These are phyloP conservation scores for Pezicula carpinea DNA, from an alignment of 2,329 filamentous ascomycete genomes.

Conservation along the genomic window DNA sequence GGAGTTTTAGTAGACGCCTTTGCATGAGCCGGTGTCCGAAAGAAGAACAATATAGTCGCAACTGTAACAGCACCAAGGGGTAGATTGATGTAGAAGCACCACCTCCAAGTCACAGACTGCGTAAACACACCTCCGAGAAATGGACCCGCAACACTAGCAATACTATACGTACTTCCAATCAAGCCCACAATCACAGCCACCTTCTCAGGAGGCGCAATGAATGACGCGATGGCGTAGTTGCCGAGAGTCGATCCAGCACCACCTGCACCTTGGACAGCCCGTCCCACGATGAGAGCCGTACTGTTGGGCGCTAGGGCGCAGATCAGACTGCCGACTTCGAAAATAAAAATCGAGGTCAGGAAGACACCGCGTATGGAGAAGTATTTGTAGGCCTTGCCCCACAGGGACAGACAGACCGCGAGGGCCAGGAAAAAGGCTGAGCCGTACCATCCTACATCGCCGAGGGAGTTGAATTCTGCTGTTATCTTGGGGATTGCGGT, in stretches of 20 bases:
- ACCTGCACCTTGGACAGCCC: conserved; percentile 30
- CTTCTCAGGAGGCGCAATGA: conserved; percentile 29
- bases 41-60: conserved; percentile 36
- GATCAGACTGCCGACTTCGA: conserved; percentile 31
- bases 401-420: conserved; percentile 29
- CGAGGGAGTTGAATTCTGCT: conserved; percentile 32
- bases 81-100: conserved; percentile 37
- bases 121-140: conserved; percentile 34
- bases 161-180: conserved; percentile 28
- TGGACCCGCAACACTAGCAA: conserved; percentile 30
- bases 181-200: conserved; percentile 29
- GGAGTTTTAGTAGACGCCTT: too few species aligned
- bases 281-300: conserved; percentile 30
- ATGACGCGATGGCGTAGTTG: conserved; percentile 31
- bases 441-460: conserved; percentile 35
- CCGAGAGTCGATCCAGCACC: conserved; percentile 29
- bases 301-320: conserved; percentile 31
- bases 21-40: conserved; percentile 32
- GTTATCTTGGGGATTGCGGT: conserved; percentile 40
- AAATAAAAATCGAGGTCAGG: conserved; percentile 26
- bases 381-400: conserved; percentile 30
- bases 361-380: conserved; percentile 30
- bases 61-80: conserved; percentile 37
- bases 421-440: conserved; percentile 33
- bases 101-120: conserved; percentile 35